A percentile compares a stretch with the other conserved stretches of the same genome.
phyloP scores from a whole-genome alignment of 371 early-diverging fungal genomes.

The Homolaphlyctis polyrhiza region DNA sequence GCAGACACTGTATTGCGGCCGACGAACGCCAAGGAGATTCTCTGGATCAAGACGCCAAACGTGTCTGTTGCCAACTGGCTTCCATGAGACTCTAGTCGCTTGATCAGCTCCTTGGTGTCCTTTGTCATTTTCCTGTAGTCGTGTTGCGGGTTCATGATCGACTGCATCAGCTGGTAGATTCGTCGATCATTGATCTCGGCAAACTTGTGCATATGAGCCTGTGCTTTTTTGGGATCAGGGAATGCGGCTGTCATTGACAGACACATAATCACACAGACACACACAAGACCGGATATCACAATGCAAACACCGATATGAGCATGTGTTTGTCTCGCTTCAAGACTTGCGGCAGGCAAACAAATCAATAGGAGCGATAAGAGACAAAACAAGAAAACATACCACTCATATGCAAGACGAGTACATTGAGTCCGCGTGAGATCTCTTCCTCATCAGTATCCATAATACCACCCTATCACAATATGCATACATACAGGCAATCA shows the following conservation, averaged over 20 bases:
- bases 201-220: slow-evolving; percentile 43
- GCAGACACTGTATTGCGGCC: slow-evolving; percentile 58
- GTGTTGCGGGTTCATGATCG: slow-evolving; percentile 47
- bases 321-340: too few species aligned
- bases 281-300: not conserved
- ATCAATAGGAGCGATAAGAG: too few species aligned
- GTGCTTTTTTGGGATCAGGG: slow-evolving; percentile 54
- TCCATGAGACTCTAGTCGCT: slow-evolving; percentile 58
- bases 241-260: slow-evolving; percentile 26
- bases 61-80: slow-evolving; percentile 54
- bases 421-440: slow-evolving; percentile 18
- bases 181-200: slow-evolving; percentile 47
- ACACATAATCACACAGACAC: not conserved
- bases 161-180: slow-evolving; percentile 44
- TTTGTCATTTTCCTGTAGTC: slow-evolving; percentile 49
- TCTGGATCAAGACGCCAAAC: slow-evolving; percentile 65
- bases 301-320: too few species aligned
- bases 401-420: slow-evolving; percentile 42
- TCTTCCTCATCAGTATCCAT: slow-evolving; percentile 28
- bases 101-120: slow-evolving; percentile 58
- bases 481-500: too few species aligned
- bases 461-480: slow-evolving; percentile 28
- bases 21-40: slow-evolving; percentile 60
- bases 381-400: too few species aligned
- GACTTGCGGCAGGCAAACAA: too few species aligned